A percentile compares a stretch with the other conserved stretches of the same genome.
Conservation (phyloP, 768 basidiomycete species). For the Tulasnella sp. region DNA sequence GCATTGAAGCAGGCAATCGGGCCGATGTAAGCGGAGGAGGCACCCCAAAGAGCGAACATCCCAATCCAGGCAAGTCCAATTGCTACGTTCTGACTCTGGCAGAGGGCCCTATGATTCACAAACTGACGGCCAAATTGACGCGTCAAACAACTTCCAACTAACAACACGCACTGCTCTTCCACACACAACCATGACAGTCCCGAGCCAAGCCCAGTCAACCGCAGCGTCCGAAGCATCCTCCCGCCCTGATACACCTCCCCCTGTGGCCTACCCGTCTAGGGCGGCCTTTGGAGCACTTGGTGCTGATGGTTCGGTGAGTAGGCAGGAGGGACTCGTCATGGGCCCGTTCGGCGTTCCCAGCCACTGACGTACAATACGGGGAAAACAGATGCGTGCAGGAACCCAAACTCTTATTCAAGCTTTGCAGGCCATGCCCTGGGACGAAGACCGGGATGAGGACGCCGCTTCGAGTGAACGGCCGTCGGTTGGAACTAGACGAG, state of each 20-base stretch:
- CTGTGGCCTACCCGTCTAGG: slow-evolving; percentile 38
- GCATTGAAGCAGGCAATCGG: background rate
- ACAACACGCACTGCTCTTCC: background rate
- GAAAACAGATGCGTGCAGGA: slow-evolving; percentile 72
- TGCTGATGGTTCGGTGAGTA: slow-evolving; percentile 61
- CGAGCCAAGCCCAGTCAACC: slow-evolving; percentile 30
- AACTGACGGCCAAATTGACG: slow-evolving; percentile 6
- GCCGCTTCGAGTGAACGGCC: slow-evolving; percentile 46
- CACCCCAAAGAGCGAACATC: slow-evolving; percentile 7
- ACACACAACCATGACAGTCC: background rate
- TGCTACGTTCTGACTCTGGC: background rate
- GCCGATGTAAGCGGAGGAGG: background rate
- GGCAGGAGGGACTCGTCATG: background rate
- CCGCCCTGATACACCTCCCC: slow-evolving; percentile 34
- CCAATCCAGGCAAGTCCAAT: background rate
- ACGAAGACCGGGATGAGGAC: slow-evolving; percentile 62
- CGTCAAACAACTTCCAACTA: background rate
- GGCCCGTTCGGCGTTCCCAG: background rate
- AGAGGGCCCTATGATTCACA: background rate
- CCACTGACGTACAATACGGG: background rate
- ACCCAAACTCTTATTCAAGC: slow-evolving; percentile 89
- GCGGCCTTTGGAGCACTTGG: slow-evolving; percentile 40
- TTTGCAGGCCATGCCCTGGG: slow-evolving; percentile 78
- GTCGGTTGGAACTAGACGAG: background rate
- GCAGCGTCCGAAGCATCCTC: slow-evolving; percentile 33